Evolutionary conservation across 1,284 basidiomycete species (phyloP), one percentile per base, ranked within the genome.

Genomic region (Mycena citricolor): DNA sequence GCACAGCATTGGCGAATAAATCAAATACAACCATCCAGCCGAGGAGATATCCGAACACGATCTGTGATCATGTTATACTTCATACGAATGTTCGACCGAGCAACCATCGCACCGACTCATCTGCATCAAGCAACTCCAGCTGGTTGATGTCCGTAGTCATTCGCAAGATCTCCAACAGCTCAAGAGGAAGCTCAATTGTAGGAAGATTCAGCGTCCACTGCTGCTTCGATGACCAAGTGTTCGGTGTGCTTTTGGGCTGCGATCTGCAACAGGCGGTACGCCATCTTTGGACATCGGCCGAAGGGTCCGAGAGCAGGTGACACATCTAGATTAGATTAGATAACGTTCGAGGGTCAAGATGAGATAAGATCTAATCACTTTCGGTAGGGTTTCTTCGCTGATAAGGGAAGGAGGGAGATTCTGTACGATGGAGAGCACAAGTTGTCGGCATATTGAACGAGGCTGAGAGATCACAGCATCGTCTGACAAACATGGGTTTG

Each of bases 1-100:
- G 55, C 60, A 94, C 92, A 8, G 92, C 87, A 60, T 90, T 81
- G 24, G 76, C 72, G 64, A 99, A 98, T 47, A 91, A 76, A 58
- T 95, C 90, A 54, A 98, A 86, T 0, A 87, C 60, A 4, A 92
- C 69, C 79, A 97, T 89, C 95, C 95, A 99, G 7, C 78, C 78
- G 4, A 98, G 72, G n/a, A 98, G 68, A 57, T 83, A 77, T 4
- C 80, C 79, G 50, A 86, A 79, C 4, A 74, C 57, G 37, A 68
- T 67, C 72, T 80, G 52, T 20, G n/a, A 26, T 25, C 21, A 24
- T n/a, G 21, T 24, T 38, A 37, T n/a, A n/a, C n/a, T n/a, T n/a
- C n/a, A 31, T 46, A 19, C 40, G 42, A 24, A 31, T 37, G 22
- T 28, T 16, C 8, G 17, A 22, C 4, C 19, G 16, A 4, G 17